Conservation (phyloP, 179 eudicot species). For the Patellifolia procumbens region DNA sequence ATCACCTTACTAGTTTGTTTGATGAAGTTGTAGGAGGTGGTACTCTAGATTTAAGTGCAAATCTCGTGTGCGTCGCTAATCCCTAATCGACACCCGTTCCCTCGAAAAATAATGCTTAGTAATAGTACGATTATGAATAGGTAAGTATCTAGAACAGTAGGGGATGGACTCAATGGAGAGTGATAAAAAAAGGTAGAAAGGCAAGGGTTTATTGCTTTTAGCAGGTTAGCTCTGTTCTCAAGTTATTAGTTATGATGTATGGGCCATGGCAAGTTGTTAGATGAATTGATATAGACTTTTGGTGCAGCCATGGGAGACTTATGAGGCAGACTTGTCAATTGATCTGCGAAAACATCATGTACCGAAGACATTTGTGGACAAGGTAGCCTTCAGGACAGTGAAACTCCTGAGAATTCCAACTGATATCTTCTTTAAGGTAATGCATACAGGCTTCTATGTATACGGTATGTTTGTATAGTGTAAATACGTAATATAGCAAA, state of each 20-base stretch:
- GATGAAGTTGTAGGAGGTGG: background rate
- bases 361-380: conserved; percentile 38
- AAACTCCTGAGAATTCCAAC: conserved; percentile 39
- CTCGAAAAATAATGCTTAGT: background rate
- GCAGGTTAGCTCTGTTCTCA: background rate
- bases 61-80: background rate
- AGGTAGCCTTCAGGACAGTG: conserved; percentile 41
- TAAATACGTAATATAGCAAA: background rate
- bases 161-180: too few relatives aligned
- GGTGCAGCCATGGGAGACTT: conserved; percentile 47
- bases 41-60: background rate
- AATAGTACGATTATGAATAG: background rate
- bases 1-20: background rate
- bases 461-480: background rate
- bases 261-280: conserved; percentile 8
- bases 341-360: conserved; percentile 43
- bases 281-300: background rate
- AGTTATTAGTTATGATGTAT: background rate
- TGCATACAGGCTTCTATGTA: background rate
- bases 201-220: background rate
- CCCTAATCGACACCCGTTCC: background rate
- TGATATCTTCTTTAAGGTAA: conserved; percentile 43
- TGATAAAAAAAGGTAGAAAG: background rate
- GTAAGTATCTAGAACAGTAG: too few relatives aligned
- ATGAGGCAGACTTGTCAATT: conserved; percentile 39